Percentiles rank a stretch among this genome's conserved stretches.
Conservation (phyloP, 148 eudicot genomes). For the Suaeda aralocaspica region DNA sequence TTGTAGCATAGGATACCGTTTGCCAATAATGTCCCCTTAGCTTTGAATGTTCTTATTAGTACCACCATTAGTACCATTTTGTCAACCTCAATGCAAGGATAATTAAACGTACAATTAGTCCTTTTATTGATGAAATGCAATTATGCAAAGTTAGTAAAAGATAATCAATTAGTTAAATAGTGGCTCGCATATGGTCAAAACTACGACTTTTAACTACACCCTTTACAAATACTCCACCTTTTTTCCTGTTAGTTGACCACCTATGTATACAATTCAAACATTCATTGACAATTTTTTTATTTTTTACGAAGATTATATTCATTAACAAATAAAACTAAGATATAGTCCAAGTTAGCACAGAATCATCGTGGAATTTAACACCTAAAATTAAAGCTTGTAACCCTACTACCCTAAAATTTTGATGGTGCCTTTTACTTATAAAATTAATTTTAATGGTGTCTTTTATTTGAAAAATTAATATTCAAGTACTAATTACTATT, state of each 20-base stretch:
- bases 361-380: slow-evolving; percentile 17
- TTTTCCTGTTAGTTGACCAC: slow-evolving; percentile 8
- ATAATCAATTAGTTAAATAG: background rate
- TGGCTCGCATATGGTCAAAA: background rate
- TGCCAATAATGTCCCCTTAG: background rate
- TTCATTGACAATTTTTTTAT: background rate
- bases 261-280: background rate
- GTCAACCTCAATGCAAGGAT: background rate
- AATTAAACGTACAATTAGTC: background rate
- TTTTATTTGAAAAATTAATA: background rate
- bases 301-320: too few relatives aligned
- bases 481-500: slow-evolving; percentile 14
- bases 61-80: background rate
- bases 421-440: too few relatives aligned
- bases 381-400: slow-evolving; percentile 7
- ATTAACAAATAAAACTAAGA: too few relatives aligned
- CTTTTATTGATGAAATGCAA: background rate
- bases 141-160: too few relatives aligned
- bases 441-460: background rate
- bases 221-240: slow-evolving; percentile 3
- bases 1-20: background rate
- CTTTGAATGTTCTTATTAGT: background rate
- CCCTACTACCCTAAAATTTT: background rate
- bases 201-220: background rate
- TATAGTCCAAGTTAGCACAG: slow-evolving; percentile 5